Evolutionary conservation across 176 grass and related monocot species (phyloP), one percentile per base, ranked within the genome.

Genomic region (Oryza coarctata): DNA sequence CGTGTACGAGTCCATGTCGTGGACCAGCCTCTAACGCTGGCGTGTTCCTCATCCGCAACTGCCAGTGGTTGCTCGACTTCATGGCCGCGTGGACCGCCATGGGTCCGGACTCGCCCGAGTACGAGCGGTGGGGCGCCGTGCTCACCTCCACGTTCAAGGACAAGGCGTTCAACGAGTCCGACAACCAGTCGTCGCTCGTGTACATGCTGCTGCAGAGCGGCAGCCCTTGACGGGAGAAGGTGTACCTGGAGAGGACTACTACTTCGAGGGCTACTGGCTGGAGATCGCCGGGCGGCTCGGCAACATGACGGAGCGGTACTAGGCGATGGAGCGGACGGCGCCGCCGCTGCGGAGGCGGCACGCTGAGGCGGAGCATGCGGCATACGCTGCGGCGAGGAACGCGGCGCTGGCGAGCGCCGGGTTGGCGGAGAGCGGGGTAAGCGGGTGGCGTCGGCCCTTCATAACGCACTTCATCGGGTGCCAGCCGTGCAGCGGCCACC

Each of bases 1-100:
- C 67, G 87, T 99, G 8, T 95, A 78, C 79, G 80, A 63, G 14
- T 23, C 25, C 17, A 76, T 64, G 71, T 88, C 93, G 13, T 93
- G 93, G 96, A 88, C 90, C 43, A 84, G 87, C 68, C 93, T 98
- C 87, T n/a, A 98, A 98, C 88, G 96, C 96, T 40, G 93, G 96
- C 28, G 93, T 99, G 4, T 95, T 99, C 83, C 81, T 99, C 80
- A 83, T 99, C 85, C 89, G 96, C 17, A 99, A 95, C 80, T 95
- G 96, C 91, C 96, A 99, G 80, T 99, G 96, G 96, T 88, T 87
- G 64, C 87, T 99, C 43, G 93, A 99, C 80, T 91, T 99, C 91
- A 94, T 94, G 87, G 89, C 18, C 75, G 69, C 68, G 39, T 94
- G 93, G 93, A 85, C 87, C 20, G 52, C 85, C 65, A 89, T 88